phyloP scores from a whole-genome alignment of 805 yeast genomes.

The Candida palmyrensis region DNA sequence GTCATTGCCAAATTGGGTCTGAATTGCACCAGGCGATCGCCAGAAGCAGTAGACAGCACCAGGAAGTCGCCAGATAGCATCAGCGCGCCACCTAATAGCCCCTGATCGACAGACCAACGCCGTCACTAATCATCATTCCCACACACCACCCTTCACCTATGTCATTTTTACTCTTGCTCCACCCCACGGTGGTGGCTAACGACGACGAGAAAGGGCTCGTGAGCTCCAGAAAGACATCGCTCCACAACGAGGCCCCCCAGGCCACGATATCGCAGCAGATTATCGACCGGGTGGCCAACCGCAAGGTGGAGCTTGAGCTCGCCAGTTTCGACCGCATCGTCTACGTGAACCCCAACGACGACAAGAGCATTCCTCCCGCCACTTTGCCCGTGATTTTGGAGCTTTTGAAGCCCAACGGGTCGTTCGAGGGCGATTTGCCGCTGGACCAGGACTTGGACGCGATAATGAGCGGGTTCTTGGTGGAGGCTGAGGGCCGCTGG shows the following conservation, averaged over 20 bases:
- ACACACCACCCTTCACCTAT: conserved; percentile 7
- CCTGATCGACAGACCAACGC: no score
- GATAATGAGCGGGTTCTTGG: conserved; percentile 60
- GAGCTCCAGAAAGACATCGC: conserved; percentile 29
- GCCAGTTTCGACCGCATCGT: conserved; percentile 39
- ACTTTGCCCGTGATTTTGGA: conserved; percentile 36
- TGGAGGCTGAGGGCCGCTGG: conserved; percentile 45
- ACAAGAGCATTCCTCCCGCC: conserved; percentile 41
- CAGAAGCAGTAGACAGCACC: no score
- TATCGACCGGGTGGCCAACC: conserved; percentile 53
- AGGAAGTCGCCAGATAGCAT: no score
- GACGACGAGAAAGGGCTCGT: conserved; percentile 34
- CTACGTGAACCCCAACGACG: conserved; percentile 53
- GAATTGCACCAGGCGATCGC: no score
- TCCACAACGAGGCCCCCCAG: conserved; percentile 20
- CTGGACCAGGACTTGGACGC: conserved; percentile 52
- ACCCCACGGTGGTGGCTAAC: conserved; percentile 62
- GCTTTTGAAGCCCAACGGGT: conserved; percentile 41
- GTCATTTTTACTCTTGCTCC: conserved; percentile 45
- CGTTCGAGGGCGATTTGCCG: conserved; percentile 50
- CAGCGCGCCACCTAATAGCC: no score
- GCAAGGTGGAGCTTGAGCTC: conserved; percentile 32
- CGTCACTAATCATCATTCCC: no score
- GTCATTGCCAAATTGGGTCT: no score
- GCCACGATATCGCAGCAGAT: conserved; percentile 42